Percentiles rank a stretch among this genome's conserved stretches.
Conservation (phyloP, 2,329 filamentous ascomycete species). For the Colletotrichum siamense region DNA sequence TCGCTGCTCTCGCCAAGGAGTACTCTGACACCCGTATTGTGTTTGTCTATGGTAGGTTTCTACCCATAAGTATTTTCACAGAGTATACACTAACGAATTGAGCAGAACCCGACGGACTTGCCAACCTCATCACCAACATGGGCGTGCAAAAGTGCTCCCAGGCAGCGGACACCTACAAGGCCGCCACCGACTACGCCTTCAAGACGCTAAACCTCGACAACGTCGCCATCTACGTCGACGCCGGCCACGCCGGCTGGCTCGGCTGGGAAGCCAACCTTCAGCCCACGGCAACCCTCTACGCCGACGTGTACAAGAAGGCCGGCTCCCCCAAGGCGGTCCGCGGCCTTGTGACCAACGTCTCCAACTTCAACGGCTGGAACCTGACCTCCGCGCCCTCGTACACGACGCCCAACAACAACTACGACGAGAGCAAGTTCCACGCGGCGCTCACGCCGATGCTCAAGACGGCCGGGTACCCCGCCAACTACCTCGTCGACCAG, state of each 20-base stretch:
- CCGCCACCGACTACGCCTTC: constrained; percentile 36
- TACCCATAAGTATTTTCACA: not conserved
- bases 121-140: constrained; percentile 41
- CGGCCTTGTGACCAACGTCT: constrained; percentile 40
- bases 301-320: constrained; percentile 34
- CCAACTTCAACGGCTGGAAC: constrained; percentile 36
- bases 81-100: too few species aligned
- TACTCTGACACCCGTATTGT: constrained; percentile 12
- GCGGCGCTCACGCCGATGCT: constrained; percentile 18
- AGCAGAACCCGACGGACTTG: constrained; percentile 35
- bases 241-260: constrained; percentile 43
- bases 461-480: constrained; percentile 18
- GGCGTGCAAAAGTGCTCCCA: constrained; percentile 32
- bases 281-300: constrained; percentile 31
- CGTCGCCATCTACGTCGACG: constrained; percentile 41
- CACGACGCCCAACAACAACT: constrained; percentile 25
- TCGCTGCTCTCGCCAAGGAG: constrained; percentile 20
- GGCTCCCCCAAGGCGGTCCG: constrained; percentile 38
- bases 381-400: constrained; percentile 26
- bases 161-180: constrained; percentile 33
- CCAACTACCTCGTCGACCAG: constrained; percentile 23
- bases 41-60: constrained; percentile 25
- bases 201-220: constrained; percentile 38
- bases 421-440: constrained; percentile 24
- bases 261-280: constrained; percentile 36